These are phyloP conservation scores for Xylariaceae sp. DNA, from an alignment of 2,329 filamentous ascomycete species.

Conservation along the genomic window DNA sequence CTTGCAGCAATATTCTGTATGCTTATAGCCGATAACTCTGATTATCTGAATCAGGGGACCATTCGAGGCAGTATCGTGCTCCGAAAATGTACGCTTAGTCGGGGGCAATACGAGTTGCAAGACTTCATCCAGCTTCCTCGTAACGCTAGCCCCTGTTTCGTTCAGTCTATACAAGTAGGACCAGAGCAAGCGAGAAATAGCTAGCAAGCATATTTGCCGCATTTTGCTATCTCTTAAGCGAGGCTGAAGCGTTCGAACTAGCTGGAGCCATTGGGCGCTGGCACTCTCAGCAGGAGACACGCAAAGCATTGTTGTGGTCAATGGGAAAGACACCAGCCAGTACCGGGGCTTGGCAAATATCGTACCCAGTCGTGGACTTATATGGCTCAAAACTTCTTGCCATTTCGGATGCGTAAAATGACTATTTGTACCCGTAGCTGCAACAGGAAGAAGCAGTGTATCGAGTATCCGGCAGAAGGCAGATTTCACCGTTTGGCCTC, in stretches of 20 bases:
- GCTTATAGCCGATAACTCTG: conserved; percentile 88
- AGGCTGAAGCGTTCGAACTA: conserved; percentile 73
- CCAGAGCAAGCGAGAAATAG: conserved; percentile 88
- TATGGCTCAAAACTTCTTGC: conserved; percentile 77
- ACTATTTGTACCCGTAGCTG: conserved; percentile 70
- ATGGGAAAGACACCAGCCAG: conserved; percentile 84
- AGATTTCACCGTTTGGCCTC: conserved; percentile 87
- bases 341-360: conserved; percentile 91
- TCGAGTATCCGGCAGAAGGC: conserved; percentile 93
- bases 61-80: conserved; percentile 77
- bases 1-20: conserved; percentile 90
- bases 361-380: conserved; percentile 75
- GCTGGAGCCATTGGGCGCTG: conserved; percentile 78
- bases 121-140: conserved; percentile 85
- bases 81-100: conserved; percentile 76
- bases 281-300: conserved; percentile 84
- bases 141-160: conserved; percentile 65
- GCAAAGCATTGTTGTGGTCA: conserved; percentile 84
- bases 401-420: conserved; percentile 81
- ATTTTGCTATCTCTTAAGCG: conserved; percentile 81
- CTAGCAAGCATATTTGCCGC: conserved; percentile 78
- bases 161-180: conserved; percentile 85
- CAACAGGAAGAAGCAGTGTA: conserved; percentile 80
- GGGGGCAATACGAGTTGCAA: conserved; percentile 79
- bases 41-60: conserved; percentile 93